Percentiles rank a stretch among this genome's conserved stretches.
phyloP scores from a whole-genome alignment of 2,329 filamentous ascomycete genomes.

The Pseudogymnoascus sp. region DNA sequence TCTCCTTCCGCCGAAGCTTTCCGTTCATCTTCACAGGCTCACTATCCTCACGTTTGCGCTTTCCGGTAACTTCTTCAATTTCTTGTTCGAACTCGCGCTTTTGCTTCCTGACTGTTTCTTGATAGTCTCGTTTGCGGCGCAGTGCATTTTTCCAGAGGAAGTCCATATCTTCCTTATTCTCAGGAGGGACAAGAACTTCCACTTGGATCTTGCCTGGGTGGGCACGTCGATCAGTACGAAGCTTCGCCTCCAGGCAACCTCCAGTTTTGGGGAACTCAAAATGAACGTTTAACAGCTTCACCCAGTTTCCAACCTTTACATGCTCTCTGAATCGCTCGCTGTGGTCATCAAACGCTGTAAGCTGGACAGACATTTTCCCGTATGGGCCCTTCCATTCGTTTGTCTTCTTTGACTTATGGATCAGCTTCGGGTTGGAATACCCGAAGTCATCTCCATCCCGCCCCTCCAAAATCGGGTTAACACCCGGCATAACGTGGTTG shows the following conservation, averaged over 20 bases:
- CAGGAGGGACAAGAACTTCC: slow-evolving; percentile 34
- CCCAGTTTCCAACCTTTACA: slow-evolving; percentile 52
- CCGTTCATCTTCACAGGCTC: slow-evolving; percentile 16
- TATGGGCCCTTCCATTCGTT: slow-evolving; percentile 64
- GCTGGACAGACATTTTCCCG: slow-evolving; percentile 63
- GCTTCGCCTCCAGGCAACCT: slow-evolving; percentile 60
- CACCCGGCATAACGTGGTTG: slow-evolving; percentile 22
- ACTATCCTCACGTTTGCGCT: slow-evolving; percentile 19
- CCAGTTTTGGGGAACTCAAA: slow-evolving; percentile 50
- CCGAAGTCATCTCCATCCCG: slow-evolving; percentile 46
- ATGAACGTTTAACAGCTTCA: slow-evolving; percentile 65
- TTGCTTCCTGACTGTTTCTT: slow-evolving; percentile 32
- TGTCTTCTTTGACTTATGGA: slow-evolving; percentile 15
- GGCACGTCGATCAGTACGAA: slow-evolving; percentile 52
- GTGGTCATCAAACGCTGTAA: slow-evolving; percentile 67
- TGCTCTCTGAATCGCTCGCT: slow-evolving; percentile 48
- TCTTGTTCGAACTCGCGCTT: slow-evolving; percentile 32
- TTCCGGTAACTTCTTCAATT: slow-evolving; percentile 29
- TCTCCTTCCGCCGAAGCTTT: slow-evolving; percentile 24
- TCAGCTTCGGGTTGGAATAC: slow-evolving; percentile 38
- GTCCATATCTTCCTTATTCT: slow-evolving; percentile 35
- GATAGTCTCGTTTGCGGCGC: slow-evolving; percentile 59
- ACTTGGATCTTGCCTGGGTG: slow-evolving; percentile 51
- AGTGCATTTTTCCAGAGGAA: slow-evolving; percentile 50
- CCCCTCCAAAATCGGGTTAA: slow-evolving; percentile 20